Percentiles rank a stretch among this genome's conserved stretches.
Evolutionary conservation across 1,139 yeast species (phyloP).

Genomic region (Insectozyma bohioensis): DNA sequence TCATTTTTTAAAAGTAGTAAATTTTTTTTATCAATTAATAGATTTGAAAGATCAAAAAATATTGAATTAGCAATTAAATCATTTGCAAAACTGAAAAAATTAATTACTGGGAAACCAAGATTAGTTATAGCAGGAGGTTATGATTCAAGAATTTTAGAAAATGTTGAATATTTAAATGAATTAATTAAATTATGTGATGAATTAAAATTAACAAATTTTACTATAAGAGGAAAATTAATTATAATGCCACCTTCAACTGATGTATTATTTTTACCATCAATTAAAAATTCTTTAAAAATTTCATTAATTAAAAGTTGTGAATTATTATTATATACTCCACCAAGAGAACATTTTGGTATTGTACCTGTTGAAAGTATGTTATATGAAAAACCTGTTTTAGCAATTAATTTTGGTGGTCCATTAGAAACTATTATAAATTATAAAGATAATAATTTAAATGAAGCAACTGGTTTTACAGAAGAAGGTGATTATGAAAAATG

Average conservation of each 20-base stretch:
- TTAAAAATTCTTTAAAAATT: constrained; percentile 65
- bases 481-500: constrained; percentile 57
- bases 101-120: constrained; percentile 25
- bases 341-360: constrained; percentile 93
- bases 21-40: constrained; percentile 72
- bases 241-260: constrained; percentile 41
- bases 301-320: constrained; percentile 58
- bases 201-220: constrained; percentile 45
- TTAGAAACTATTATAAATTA: constrained; percentile 68
- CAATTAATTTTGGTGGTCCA: constrained; percentile 91
- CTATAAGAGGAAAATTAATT: constrained; percentile 47
- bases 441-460: constrained; percentile 31
- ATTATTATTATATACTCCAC: constrained; percentile 81
- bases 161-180: constrained; percentile 68
- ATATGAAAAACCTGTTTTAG: constrained; percentile 78
- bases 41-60: constrained; percentile 87
- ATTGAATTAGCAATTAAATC: constrained; percentile 74
- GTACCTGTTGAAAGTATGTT: constrained; percentile 97
- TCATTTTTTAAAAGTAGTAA: constrained; percentile 33
- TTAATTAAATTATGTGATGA: constrained; percentile 50
- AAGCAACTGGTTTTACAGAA: constrained; percentile 78
- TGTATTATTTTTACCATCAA: constrained; percentile 79
- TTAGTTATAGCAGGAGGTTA: constrained; percentile 91
- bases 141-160: constrained; percentile 73
- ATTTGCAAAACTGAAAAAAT: constrained; percentile 42